Evolutionary conservation across 148 eudicot species (phyloP).

Genomic region (Rhododendron ferrugineum): DNA sequence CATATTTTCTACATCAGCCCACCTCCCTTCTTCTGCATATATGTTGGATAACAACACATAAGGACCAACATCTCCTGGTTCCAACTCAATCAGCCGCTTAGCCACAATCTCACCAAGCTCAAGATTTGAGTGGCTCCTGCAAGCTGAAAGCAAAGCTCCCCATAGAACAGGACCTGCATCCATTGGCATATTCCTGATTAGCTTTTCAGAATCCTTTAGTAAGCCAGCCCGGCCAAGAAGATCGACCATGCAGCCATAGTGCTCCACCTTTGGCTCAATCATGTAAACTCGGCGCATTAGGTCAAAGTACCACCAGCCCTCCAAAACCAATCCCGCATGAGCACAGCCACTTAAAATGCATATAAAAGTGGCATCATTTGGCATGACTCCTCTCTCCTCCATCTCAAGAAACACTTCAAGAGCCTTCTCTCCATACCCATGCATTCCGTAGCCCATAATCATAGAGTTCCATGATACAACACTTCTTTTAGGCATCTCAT

Average conservation of each 20-base stretch:
- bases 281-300: constrained; percentile 44
- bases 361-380: constrained; percentile 44
- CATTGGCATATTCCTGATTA: constrained; percentile 27
- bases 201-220: constrained; percentile 32
- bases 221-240: constrained; percentile 48
- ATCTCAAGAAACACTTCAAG: constrained; percentile 35
- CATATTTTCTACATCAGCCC: constrained; percentile 51
- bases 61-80: constrained; percentile 40
- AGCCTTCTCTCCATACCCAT: constrained; percentile 42
- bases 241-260: constrained; percentile 58
- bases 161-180: constrained; percentile 40
- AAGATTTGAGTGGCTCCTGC: constrained; percentile 39
- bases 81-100: constrained; percentile 40
- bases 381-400: constrained; percentile 34
- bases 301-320: constrained; percentile 66
- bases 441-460: constrained; percentile 58
- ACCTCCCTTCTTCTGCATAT: constrained; percentile 48
- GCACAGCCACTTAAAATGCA: constrained; percentile 50
- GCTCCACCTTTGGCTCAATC: constrained; percentile 49
- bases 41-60: constrained; percentile 49
- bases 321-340: constrained; percentile 48
- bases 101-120: constrained; percentile 47
- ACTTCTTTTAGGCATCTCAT: constrained; percentile 44
- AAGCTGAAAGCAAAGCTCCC: constrained; percentile 55
- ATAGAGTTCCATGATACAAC: constrained; percentile 34